Conservation (phyloP, 441 rosid species). For the Hura crepitans region DNA sequence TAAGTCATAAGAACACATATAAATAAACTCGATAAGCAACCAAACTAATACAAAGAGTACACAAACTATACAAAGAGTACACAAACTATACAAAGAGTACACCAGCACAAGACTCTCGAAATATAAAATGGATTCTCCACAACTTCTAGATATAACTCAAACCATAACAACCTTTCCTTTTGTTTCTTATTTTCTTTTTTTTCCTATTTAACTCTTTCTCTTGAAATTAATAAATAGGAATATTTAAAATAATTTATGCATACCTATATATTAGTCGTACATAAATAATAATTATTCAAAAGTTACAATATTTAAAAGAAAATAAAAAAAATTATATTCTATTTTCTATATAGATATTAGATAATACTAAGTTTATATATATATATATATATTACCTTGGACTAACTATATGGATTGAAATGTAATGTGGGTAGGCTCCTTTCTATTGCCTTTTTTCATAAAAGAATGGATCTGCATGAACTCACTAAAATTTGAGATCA, state of each 20-base stretch:
- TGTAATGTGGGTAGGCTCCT: slow-evolving; percentile 14
- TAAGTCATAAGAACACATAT: too few relatives aligned
- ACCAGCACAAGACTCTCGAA: slow-evolving; percentile 54
- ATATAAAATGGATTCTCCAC: slow-evolving; percentile 47
- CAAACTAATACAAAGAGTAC: too few relatives aligned
- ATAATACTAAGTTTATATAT: not conserved
- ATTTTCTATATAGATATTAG: too few relatives aligned
- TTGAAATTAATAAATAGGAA: too few relatives aligned
- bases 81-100: too few relatives aligned
- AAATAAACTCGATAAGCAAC: too few relatives aligned
- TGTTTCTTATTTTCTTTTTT: not conserved
- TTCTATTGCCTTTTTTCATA: slow-evolving; percentile 10
- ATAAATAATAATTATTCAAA: slow-evolving; percentile 49
- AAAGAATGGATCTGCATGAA: slow-evolving; percentile 12
- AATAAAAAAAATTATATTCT: too few relatives aligned
- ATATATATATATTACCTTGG: slow-evolving; percentile 2
- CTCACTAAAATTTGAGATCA: not conserved
- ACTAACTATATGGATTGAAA: slow-evolving; percentile 20
- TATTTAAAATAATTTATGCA: slow-evolving; percentile 35
- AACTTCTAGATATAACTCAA: slow-evolving; percentile 45
- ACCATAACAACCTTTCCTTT: slow-evolving; percentile 38
- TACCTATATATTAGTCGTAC: slow-evolving; percentile 45
- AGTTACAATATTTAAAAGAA: slow-evolving; percentile 27
- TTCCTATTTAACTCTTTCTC: too few relatives aligned
- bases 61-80: too few relatives aligned